These are phyloP conservation scores for Pseudogymnoascus sp. DNA, from an alignment of 2,329 filamentous ascomycete species.

Conservation along the genomic window DNA sequence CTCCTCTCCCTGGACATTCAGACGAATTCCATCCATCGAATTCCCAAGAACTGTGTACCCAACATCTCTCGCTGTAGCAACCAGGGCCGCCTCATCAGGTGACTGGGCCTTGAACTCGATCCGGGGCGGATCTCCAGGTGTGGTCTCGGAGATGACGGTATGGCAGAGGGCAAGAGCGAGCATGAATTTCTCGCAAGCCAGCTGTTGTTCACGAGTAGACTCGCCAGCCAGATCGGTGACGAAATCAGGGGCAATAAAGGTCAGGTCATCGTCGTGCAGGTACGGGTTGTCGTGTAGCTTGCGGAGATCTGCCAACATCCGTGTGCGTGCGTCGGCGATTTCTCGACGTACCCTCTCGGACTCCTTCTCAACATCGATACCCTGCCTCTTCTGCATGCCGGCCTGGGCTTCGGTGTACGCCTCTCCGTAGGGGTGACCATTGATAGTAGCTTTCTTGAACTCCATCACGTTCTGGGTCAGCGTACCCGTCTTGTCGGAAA, in stretches of 20 bases:
- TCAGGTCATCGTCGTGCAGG: slow-evolving; percentile 79
- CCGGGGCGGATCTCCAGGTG: slow-evolving; percentile 76
- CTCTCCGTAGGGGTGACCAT: slow-evolving; percentile 89
- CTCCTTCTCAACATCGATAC: slow-evolving; percentile 78
- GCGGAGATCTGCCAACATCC: slow-evolving; percentile 65
- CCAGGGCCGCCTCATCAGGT: slow-evolving; percentile 89
- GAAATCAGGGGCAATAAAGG: slow-evolving; percentile 87
- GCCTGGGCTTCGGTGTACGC: slow-evolving; percentile 96
- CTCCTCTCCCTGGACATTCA: slow-evolving; percentile 84
- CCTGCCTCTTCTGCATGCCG: slow-evolving; percentile 88
- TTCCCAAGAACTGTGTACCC: slow-evolving; percentile 87
- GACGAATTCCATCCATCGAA: slow-evolving; percentile 67
- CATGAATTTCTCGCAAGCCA: slow-evolving; percentile 85
- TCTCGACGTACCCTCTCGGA: slow-evolving; percentile 62
- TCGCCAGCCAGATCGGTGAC: slow-evolving; percentile 73
- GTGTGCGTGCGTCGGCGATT: slow-evolving; percentile 68
- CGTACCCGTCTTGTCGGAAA: slow-evolving; percentile 89
- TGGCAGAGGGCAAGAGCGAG: slow-evolving; percentile 88
- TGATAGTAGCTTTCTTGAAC: slow-evolving; percentile 97
- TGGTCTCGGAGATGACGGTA: slow-evolving; percentile 85
- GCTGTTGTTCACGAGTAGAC: slow-evolving; percentile 66
- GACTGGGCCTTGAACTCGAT: slow-evolving; percentile 97
- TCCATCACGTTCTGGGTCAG: slow-evolving; percentile 94
- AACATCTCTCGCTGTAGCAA: slow-evolving; percentile 91
- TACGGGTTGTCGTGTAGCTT: slow-evolving; percentile 83